Evolutionary conservation across 2,329 filamentous ascomycete species (phyloP).

Genomic region (Eutypella sp.): DNA sequence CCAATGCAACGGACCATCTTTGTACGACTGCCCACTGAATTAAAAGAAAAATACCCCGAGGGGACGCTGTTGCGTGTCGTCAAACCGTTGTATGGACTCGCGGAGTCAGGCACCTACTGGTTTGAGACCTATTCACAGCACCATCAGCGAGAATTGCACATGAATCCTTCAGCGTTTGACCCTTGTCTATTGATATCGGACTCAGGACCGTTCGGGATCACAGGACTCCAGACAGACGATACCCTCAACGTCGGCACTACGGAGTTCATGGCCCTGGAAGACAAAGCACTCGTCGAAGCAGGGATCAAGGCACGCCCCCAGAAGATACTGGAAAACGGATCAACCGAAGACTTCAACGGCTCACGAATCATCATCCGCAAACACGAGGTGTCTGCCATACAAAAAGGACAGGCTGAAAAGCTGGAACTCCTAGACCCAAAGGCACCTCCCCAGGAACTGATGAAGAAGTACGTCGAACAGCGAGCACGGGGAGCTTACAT

Average conservation of each 20-base stretch:
- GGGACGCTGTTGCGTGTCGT: background rate
- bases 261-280: background rate
- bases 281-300: background rate
- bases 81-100: background rate
- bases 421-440: background rate
- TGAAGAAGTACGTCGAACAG: constrained; percentile 1
- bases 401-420: background rate
- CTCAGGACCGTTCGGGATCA: too few relatives aligned
- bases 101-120: background rate
- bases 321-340: too few relatives aligned
- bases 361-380: background rate
- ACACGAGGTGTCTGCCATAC: background rate
- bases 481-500: constrained; percentile 5
- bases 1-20: too few relatives aligned
- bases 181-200: too few relatives aligned
- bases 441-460: background rate
- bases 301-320: background rate
- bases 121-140: too few relatives aligned
- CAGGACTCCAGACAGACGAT: too few relatives aligned
- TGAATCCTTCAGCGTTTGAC: too few relatives aligned
- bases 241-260: background rate
- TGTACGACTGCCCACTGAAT: too few relatives aligned
- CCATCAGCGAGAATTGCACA: too few relatives aligned
- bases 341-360: too few relatives aligned
- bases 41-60: too few relatives aligned